Base-by-base conservation (phyloP, 129 eudicot species). In the Arctium minus region DNA sequence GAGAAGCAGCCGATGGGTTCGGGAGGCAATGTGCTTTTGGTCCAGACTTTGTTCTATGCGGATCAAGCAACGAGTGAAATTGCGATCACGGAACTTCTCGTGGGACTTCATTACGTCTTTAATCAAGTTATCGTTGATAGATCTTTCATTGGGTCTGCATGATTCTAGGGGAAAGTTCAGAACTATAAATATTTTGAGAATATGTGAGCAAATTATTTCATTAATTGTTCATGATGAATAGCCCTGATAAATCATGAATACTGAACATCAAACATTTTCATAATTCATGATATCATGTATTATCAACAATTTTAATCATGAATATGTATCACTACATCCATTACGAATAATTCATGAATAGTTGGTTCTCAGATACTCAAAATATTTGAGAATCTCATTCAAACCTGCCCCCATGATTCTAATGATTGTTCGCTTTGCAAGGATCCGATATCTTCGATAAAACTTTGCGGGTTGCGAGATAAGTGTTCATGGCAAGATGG, bases 11-110 rank as follows among this genome's bases (percentile, higher is more conserved):
- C 83, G 3, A 79, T 86, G 83, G 83, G 79, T 87, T 83, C 85
- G 1, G 87, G 89, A 44, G 84, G 90, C 29, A 86, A 88, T 44
- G 91, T 92, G 84, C 97, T 92, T 44, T 86, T 95, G 44, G 97
- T 95, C 2, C 97, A 92, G 83, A 95, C 98, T 36, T 89, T 95
- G 72, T 75, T 92, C 87, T 92, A 91, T 88, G 98, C 97, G 33
- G 82, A 87, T 77, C 94, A 86, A 84, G 89, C 82, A 17, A 86
- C 89, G 73, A 87, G 97, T 32, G 98, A 95, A 87, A 88, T 90
- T 48, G 97, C 91, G 3, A 86, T 95, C 13, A 86, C 91, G 2
- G 98, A 95, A 84, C 93, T 92, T 50, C 85, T 95, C n/a, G 86
- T 92, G 88, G 97, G 98, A 81, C 87, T 96, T 70, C 95, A 89